phyloP scores from a whole-genome alignment of 2,329 filamentous ascomycete genomes.

The Colletotrichum viniferum region DNA sequence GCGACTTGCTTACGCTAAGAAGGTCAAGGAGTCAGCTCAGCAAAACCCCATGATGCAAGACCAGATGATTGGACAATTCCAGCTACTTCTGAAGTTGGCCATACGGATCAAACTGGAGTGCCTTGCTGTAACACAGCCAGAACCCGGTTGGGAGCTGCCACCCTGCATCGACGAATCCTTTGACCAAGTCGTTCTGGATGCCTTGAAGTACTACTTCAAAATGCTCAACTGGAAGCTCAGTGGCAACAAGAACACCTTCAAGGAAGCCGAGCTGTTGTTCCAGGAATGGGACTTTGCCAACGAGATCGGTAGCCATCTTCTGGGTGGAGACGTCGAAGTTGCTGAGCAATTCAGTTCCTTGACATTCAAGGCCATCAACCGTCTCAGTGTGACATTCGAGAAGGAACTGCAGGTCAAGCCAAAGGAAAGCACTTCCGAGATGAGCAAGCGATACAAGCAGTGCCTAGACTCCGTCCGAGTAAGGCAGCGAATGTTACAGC shows the following conservation, averaged over 20 bases:
- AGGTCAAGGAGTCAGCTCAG: constrained; percentile 93
- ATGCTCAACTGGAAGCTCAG: constrained; percentile 98
- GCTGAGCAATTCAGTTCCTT: constrained; percentile 96
- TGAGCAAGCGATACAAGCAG: constrained; percentile 97
- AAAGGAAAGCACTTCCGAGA: constrained; percentile 82
- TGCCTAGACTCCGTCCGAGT: constrained; percentile 95
- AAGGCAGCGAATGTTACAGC: constrained; percentile 93
- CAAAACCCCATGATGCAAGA: constrained; percentile 94
- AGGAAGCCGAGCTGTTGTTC: constrained; percentile 95
- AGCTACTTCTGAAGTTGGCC: constrained; percentile 88
- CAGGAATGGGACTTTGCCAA: constrained; percentile 99
- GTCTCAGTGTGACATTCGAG: constrained; percentile 90
- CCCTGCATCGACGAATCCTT: constrained; percentile 97
- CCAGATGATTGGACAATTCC: constrained; percentile 97
- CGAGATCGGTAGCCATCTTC: constrained; percentile 87
- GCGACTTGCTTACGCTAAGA: constrained; percentile 87
- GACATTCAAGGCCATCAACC: constrained; percentile 89
- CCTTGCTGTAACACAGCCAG: constrained; percentile 79
- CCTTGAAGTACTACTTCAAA: constrained; percentile 97
- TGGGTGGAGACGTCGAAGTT: constrained; percentile 93
- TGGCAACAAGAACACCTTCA: constrained; percentile 98
- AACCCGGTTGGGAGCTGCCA: constrained; percentile 93
- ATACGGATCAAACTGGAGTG: constrained; percentile 93
- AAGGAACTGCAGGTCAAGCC: constrained; percentile 84
- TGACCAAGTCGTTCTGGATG: constrained; percentile 88